A percentile compares a stretch with the other conserved stretches of the same genome.
Conservation (phyloP, 495 filamentous ascomycete species). For the Daldinia bambusicola region DNA sequence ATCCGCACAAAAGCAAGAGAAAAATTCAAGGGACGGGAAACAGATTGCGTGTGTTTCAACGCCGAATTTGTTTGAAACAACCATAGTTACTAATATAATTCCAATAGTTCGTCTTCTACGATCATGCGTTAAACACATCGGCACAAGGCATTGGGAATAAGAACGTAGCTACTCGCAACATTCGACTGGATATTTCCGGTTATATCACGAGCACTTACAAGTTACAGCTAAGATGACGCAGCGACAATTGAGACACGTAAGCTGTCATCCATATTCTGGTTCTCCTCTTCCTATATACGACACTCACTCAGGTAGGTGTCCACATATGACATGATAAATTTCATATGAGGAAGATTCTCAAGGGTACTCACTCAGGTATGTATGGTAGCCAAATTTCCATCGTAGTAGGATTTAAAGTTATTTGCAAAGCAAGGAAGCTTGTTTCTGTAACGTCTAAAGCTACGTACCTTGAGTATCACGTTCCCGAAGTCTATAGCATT, state of each 20-base stretch:
- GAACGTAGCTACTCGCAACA: not conserved
- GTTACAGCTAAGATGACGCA: not conserved
- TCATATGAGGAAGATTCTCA: no score
- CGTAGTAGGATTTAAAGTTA: no score
- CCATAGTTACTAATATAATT: no score
- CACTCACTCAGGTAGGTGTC: no score
- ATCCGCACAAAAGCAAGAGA: not conserved
- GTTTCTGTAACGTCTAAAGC: no score
- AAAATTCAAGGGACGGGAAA: not conserved
- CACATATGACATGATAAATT: no score
- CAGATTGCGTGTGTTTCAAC: not conserved
- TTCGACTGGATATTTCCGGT: not conserved
- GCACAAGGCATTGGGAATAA: not conserved
- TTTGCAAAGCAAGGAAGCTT: no score
- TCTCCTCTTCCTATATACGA: not conserved
- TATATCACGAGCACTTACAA: not conserved
- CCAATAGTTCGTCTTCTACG: not conserved
- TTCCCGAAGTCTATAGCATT: no score
- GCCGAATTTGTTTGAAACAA: not conserved
- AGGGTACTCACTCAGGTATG: no score
- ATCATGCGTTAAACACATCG: not conserved
- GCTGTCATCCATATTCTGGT: not conserved
- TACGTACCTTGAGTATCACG: no score
- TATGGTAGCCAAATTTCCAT: no score
- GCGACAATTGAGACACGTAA: not conserved